Evolutionary conservation across 1,284 basidiomycete genomes (phyloP).

Genomic region (Rhodotorula sp.): DNA sequence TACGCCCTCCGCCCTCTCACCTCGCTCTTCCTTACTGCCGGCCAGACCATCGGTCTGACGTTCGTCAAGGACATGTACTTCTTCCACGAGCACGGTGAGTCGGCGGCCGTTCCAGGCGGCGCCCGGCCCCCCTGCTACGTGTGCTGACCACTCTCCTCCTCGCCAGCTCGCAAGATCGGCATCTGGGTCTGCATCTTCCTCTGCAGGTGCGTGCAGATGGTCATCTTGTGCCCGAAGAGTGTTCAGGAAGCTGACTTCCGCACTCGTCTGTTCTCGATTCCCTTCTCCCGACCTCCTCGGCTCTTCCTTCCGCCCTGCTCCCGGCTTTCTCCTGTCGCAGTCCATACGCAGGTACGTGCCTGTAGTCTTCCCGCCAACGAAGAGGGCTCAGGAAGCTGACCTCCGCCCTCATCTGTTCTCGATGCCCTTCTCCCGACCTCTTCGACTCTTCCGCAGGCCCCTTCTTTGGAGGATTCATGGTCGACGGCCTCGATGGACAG

Average conservation of each 20-base stretch:
- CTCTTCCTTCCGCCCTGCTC: too few relatives aligned
- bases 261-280: too few relatives aligned
- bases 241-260: too few relatives aligned
- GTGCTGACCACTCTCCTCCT: conserved; percentile 5
- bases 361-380: too few relatives aligned
- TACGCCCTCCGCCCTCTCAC: conserved; percentile 39
- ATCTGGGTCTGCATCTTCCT: conserved; percentile 40
- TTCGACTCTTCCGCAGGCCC: not conserved
- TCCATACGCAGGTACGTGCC: too few relatives aligned
- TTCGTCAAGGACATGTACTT: conserved; percentile 29
- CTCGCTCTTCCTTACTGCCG: conserved; percentile 34
- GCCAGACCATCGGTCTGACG: conserved; percentile 30
- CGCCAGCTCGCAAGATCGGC: conserved; percentile 33
- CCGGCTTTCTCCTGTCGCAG: too few relatives aligned
- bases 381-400: too few relatives aligned
- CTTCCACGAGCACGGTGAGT: conserved; percentile 9
- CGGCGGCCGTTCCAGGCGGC: not conserved
- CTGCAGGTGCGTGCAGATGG: conserved; percentile 4
- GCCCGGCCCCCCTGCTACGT: not conserved
- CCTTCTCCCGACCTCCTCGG: too few relatives aligned
- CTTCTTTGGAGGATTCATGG: conserved; percentile 30
- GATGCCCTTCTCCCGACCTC: not conserved
- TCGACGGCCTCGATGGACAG: conserved; percentile 18
- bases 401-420: too few relatives aligned
- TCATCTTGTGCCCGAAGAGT: conserved; percentile 18